phyloP scores from a whole-genome alignment of 192 early-diverging fungal species.

The Gigaspora rosea region DNA sequence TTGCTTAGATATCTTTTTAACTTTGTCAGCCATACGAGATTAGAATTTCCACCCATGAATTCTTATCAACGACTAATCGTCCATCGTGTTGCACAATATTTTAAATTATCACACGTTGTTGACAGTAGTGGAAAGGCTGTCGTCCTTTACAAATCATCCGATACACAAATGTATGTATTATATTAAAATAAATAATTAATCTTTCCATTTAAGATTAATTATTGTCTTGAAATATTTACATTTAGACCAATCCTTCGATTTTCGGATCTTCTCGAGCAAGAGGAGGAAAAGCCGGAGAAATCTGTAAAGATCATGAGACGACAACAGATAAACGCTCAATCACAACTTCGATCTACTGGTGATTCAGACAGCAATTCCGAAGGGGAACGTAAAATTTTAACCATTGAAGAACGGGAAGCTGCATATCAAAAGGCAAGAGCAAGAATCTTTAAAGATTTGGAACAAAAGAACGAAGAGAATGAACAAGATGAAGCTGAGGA shows the following conservation, averaged over 20 bases:
- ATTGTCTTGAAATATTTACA: neutral
- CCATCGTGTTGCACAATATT: slow-evolving; percentile 73
- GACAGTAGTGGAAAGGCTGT: slow-evolving; percentile 57
- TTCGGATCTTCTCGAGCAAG: slow-evolving; percentile 49
- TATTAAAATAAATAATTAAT: neutral
- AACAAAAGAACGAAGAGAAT: slow-evolving; percentile 25
- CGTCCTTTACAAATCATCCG: slow-evolving; percentile 55
- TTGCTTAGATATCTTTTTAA: neutral
- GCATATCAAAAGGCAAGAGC: slow-evolving; percentile 73
- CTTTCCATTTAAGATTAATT: neutral
- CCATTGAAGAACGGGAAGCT: slow-evolving; percentile 66
- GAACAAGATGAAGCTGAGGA: slow-evolving; percentile 22
- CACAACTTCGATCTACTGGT: slow-evolving; percentile 8
- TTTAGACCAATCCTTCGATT: slow-evolving; percentile 48
- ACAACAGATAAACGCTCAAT: slow-evolving; percentile 33
- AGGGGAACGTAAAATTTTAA: slow-evolving; percentile 47
- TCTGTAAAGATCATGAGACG: slow-evolving; percentile 55
- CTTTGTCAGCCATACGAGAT: slow-evolving; percentile 47
- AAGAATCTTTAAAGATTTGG: slow-evolving; percentile 64
- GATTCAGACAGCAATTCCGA: slow-evolving; percentile 43
- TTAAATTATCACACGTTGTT: slow-evolving; percentile 61
- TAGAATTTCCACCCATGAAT: slow-evolving; percentile 70
- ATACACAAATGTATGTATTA: slow-evolving; percentile 59
- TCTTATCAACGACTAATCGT: slow-evolving; percentile 74
- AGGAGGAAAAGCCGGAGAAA: slow-evolving; percentile 44